Evolutionary conservation across 768 basidiomycete species (phyloP).

Genomic region (Leucosporidium scottii): DNA sequence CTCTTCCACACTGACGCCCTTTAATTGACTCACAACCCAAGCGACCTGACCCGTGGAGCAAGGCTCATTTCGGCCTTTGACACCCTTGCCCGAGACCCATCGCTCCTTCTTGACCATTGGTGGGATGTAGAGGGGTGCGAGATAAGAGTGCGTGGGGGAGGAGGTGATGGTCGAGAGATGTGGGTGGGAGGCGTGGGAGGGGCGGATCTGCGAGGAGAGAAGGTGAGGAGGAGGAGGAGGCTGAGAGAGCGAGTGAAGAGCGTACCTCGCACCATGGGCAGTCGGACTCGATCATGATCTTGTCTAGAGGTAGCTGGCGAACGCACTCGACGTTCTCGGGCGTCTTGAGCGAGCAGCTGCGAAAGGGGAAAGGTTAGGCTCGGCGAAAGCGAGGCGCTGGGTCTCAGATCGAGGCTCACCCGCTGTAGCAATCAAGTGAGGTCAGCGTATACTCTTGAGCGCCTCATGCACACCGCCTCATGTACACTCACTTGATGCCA

Average conservation of each 20-base stretch:
- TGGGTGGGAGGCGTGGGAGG: slow-evolving; percentile 37
- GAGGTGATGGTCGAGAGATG: neutral
- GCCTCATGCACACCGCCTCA: too few relatives aligned
- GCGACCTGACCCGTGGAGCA: slow-evolving; percentile 60
- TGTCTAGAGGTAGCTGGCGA: slow-evolving; percentile 54
- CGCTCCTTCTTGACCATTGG: slow-evolving; percentile 44
- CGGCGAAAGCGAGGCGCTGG: neutral
- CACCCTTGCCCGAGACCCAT: slow-evolving; percentile 43
- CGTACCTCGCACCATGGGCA: slow-evolving; percentile 17
- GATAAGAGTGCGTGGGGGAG: neutral
- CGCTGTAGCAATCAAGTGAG: too few relatives aligned
- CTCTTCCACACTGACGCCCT: slow-evolving; percentile 51
- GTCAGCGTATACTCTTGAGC: too few relatives aligned
- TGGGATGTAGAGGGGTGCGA: slow-evolving; percentile 49
- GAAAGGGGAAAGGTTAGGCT: neutral
- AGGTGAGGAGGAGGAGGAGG: neutral
- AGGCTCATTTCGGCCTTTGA: slow-evolving; percentile 76
- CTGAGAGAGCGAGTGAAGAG: neutral
- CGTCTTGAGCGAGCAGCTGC: slow-evolving; percentile 62
- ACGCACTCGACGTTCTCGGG: slow-evolving; percentile 55
- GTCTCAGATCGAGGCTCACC: neutral
- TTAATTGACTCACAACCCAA: slow-evolving; percentile 55
- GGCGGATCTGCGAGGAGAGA: slow-evolving; percentile 38
- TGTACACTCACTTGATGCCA: slow-evolving; percentile 42
- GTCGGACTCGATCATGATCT: slow-evolving; percentile 71